phyloP scores from a whole-genome alignment of 1,284 basidiomycete genomes.

The Irpex sp. region DNA sequence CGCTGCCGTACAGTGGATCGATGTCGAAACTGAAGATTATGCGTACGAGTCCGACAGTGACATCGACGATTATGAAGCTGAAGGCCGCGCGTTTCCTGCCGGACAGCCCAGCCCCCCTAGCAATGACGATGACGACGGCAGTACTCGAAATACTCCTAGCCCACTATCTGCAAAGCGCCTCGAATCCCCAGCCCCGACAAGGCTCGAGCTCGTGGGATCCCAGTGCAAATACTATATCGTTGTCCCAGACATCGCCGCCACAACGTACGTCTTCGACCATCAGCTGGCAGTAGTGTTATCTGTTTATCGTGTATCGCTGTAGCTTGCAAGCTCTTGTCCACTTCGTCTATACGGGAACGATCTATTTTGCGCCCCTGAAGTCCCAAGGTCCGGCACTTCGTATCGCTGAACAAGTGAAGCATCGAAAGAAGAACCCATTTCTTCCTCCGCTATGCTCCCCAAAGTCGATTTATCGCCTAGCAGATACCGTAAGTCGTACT shows the following conservation, averaged over 20 bases:
- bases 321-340: slow-evolving; percentile 13
- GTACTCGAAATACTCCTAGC: no score
- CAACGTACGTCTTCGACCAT: slow-evolving; percentile 5
- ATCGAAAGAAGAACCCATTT: slow-evolving; percentile 2
- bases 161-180: no score
- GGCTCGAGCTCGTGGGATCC: background rate
- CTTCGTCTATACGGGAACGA: slow-evolving; percentile 13
- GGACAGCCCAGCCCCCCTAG: no score
- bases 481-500: slow-evolving; percentile 9
- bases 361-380: slow-evolving; percentile 11
- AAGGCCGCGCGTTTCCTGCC: background rate
- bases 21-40: slow-evolving; percentile 5
- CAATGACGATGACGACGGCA: background rate
- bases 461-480: slow-evolving; percentile 15
- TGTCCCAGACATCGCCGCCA: slow-evolving; percentile 9
- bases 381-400: slow-evolving; percentile 8
- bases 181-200: background rate
- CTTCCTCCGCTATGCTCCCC: slow-evolving; percentile 10
- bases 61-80: slow-evolving; percentile 10
- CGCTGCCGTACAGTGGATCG: background rate
- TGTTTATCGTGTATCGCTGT: background rate
- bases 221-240: slow-evolving; percentile 2
- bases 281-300: no score
- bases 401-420: background rate
- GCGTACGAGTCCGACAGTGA: slow-evolving; percentile 12